Evolutionary conservation across 2,329 filamentous ascomycete species (phyloP).

Genomic region (Tolypocladium sp.): DNA sequence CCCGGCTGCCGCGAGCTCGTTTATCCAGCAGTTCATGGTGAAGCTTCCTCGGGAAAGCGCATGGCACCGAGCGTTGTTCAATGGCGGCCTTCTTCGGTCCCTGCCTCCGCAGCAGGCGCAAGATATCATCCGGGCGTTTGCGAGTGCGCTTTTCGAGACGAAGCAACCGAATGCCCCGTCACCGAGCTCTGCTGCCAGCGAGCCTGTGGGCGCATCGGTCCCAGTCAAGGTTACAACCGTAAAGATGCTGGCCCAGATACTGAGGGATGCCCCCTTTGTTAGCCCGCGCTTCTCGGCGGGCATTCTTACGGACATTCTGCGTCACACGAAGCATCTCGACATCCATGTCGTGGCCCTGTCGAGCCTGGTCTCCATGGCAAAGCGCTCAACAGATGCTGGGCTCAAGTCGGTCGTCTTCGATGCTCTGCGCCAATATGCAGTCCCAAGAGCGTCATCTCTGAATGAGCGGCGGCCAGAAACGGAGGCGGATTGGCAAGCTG

Average conservation of each 20-base stretch:
- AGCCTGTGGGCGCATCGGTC: not conserved
- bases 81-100: not conserved
- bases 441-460: not conserved
- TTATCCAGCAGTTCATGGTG: not conserved
- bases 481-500: not conserved
- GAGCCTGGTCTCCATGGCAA: not conserved
- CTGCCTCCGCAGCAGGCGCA: not conserved
- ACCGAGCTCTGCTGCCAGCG: not conserved
- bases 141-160: not conserved
- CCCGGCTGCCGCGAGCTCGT: not conserved
- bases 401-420: not conserved
- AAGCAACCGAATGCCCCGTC: not conserved
- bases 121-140: not conserved
- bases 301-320: not conserved
- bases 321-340: not conserved
- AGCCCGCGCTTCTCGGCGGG: not conserved
- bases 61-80: not conserved
- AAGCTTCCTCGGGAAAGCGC: not conserved
- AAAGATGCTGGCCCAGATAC: not conserved
- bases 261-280: not conserved
- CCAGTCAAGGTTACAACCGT: not conserved
- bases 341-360: not conserved
- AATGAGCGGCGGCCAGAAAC: not conserved
- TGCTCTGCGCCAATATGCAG: not conserved
- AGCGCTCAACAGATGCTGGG: not conserved